Evolutionary conservation across 495 filamentous ascomycete species (phyloP).

Genomic region (Physcia stellaris): DNA sequence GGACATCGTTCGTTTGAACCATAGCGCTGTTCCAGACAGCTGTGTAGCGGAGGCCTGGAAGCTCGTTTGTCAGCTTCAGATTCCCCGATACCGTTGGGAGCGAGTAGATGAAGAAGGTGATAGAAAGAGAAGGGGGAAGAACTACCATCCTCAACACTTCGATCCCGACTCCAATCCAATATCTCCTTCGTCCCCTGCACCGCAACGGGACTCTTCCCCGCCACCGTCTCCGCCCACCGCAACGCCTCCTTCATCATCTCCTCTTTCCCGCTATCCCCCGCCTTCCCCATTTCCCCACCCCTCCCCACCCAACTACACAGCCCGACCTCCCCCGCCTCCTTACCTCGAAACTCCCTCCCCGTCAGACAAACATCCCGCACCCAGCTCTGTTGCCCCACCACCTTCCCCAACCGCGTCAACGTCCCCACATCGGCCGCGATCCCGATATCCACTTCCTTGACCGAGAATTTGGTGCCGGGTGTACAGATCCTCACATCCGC

Average conservation of each 20-base stretch:
- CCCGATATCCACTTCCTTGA: constrained; percentile 94
- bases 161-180: constrained; percentile 73
- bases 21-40: constrained; percentile 74
- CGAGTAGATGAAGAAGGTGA: constrained; percentile 4
- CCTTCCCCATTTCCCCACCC: too few relatives aligned
- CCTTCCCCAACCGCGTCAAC: constrained; percentile 69
- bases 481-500: constrained; percentile 70
- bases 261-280: constrained; percentile 40
- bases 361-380: constrained; percentile 82
- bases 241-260: constrained; percentile 48
- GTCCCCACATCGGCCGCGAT: constrained; percentile 91
- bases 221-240: constrained; percentile 52
- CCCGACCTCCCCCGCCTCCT: constrained; percentile 71
- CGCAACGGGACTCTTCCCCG: constrained; percentile 77
- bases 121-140: constrained; percentile 21
- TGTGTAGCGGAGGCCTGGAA: constrained; percentile 63
- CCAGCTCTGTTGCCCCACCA: constrained; percentile 64
- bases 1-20: constrained; percentile 69
- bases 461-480: constrained; percentile 48
- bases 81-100: constrained; percentile 3
- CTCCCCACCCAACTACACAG: constrained; percentile 49
- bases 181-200: constrained; percentile 90
- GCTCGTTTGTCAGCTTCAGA: not conserved
- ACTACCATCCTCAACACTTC: constrained; percentile 61
- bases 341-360: constrained; percentile 59